A percentile compares a stretch with the other conserved stretches of the same genome.
phyloP scores from a whole-genome alignment of 768 basidiomycete genomes.

The Daedaleopsis nitida region DNA sequence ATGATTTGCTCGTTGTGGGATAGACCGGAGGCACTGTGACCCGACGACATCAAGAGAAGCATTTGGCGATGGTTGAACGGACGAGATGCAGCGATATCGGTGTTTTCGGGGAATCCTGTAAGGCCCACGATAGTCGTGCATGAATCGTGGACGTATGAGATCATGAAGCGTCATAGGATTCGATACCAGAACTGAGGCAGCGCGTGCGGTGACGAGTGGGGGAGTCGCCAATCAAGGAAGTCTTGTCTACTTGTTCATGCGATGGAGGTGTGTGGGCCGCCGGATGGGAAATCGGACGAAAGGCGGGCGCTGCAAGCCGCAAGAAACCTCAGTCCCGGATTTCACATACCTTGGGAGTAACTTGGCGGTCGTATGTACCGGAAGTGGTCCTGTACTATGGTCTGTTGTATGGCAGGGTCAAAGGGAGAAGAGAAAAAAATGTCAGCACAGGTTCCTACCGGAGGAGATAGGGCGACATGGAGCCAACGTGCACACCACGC shows the following conservation, averaged over 20 bases:
- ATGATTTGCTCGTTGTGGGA: constrained; percentile 1
- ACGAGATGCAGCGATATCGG: neutral
- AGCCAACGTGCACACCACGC: constrained; percentile 10
- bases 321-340: neutral
- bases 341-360: neutral
- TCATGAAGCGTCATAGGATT: neutral
- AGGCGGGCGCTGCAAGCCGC: too few species aligned
- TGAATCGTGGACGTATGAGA: neutral
- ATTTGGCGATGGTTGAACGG: constrained; percentile 1
- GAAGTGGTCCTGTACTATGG: neutral
- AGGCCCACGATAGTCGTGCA: neutral
- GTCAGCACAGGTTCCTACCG: neutral
- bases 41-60: neutral
- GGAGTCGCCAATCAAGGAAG: constrained; percentile 1
- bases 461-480: constrained; percentile 7
- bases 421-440: neutral
- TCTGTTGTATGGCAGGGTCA: neutral
- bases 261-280: neutral
- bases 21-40: neutral
- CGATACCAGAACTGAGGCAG: neutral
- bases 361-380: neutral
- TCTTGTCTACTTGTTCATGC: neutral
- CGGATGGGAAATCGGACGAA: neutral
- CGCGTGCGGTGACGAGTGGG: neutral
- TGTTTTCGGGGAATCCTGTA: neutral